Evolutionary conservation across 2,329 filamentous ascomycete genomes (phyloP).

Genomic region (Penicillium concentricum): DNA sequence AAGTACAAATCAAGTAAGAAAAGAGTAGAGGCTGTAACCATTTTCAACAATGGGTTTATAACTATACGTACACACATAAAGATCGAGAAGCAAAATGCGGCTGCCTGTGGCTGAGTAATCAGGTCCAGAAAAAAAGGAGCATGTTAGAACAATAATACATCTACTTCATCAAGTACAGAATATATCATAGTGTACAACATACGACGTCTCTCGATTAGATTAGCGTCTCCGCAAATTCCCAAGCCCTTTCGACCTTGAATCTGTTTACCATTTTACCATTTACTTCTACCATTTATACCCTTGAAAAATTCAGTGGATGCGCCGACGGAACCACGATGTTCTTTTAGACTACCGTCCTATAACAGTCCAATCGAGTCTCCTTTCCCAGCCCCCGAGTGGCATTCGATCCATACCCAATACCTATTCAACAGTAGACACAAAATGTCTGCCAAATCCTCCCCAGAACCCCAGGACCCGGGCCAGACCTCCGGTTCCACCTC

Average conservation of each 20-base stretch:
- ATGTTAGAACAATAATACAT: not conserved
- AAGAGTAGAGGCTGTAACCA: not conserved
- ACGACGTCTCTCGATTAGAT: not conserved
- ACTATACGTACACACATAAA: not conserved
- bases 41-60: no score
- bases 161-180: not conserved
- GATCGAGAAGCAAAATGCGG: constrained; percentile 10
- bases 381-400: constrained; percentile 3
- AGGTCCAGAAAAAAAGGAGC: not conserved
- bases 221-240: constrained; percentile 9
- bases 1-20: not conserved
- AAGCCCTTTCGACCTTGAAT: not conserved
- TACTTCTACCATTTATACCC: not conserved
- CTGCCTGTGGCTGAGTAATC: constrained; percentile 28
- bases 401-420: not conserved
- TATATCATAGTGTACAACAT: not conserved
- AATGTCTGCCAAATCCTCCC: constrained; percentile 31
- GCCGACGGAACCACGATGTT: constrained; percentile 13
- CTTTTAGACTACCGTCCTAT: constrained; percentile 7
- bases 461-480: constrained; percentile 24
- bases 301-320: not conserved
- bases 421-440: not conserved
- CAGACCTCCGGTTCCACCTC: constrained; percentile 27
- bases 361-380: constrained; percentile 9
- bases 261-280: not conserved